These are phyloP conservation scores for Paracoccidioides lutzii DNA, from an alignment of 2,329 filamentous ascomycete genomes.

Conservation along the genomic window DNA sequence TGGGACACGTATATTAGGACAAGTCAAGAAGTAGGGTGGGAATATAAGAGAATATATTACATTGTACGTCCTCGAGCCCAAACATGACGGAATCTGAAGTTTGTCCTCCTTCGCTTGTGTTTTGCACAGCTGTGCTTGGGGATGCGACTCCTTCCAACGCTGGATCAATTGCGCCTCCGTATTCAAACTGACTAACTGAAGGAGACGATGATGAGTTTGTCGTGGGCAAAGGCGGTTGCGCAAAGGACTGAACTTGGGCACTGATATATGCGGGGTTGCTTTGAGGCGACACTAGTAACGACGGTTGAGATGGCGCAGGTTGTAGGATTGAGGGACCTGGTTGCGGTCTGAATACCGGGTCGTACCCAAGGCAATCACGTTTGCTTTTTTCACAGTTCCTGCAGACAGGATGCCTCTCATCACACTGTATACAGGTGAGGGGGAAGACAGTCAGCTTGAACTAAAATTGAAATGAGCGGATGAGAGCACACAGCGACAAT, in stretches of 20 bases:
- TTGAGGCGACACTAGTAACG: slow-evolving; percentile 20
- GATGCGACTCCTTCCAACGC: slow-evolving; percentile 38
- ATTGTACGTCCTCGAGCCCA: slow-evolving; percentile 20
- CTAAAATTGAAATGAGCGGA: background rate
- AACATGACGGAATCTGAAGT: slow-evolving; percentile 1
- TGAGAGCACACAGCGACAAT: background rate
- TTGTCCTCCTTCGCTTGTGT: background rate
- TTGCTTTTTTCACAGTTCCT: slow-evolving; percentile 57
- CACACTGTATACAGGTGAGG: slow-evolving; percentile 52
- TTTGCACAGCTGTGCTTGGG: background rate
- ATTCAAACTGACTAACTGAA: slow-evolving; percentile 41
- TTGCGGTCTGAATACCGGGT: slow-evolving; percentile 60
- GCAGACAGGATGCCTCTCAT: slow-evolving; percentile 87
- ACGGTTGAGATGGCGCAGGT: slow-evolving; percentile 34
- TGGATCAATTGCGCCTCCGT: slow-evolving; percentile 52
- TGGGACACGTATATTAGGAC: slow-evolving; percentile 31
- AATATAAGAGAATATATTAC: slow-evolving; percentile 18
- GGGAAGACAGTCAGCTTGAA: slow-evolving; percentile 12
- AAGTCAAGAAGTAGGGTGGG: background rate
- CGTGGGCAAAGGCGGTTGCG: background rate
- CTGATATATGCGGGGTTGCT: background rate
- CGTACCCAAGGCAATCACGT: slow-evolving; percentile 54
- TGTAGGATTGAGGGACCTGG: slow-evolving; percentile 59
- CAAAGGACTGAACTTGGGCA: background rate
- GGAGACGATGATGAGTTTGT: slow-evolving; percentile 17